phyloP scores from a whole-genome alignment of 148 eudicot genomes.

The Silene conica region DNA sequence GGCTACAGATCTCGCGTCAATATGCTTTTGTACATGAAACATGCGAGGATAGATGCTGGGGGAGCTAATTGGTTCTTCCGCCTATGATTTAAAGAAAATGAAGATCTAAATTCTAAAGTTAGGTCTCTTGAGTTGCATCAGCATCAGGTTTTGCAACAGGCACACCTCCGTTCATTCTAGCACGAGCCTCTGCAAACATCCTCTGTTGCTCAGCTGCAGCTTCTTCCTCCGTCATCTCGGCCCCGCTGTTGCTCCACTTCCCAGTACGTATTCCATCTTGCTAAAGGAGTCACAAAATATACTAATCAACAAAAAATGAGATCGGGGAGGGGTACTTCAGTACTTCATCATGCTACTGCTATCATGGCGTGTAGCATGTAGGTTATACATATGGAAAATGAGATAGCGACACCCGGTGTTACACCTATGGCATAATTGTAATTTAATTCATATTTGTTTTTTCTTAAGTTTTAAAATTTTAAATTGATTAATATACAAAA shows the following conservation, averaged over 20 bases:
- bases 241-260: conserved; percentile 64
- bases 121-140: conserved; percentile 38
- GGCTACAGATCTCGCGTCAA: conserved; percentile 21
- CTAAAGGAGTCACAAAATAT: conserved; percentile 15
- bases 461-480: no score
- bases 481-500: no score
- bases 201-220: conserved; percentile 97
- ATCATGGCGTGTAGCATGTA: no score
- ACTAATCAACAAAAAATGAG: no score
- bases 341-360: no score
- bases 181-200: conserved; percentile 99
- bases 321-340: no score
- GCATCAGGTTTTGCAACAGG: conserved; percentile 48
- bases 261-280: conserved; percentile 76
- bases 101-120: conserved; percentile 38
- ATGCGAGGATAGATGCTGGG: conserved; percentile 19
- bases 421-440: no score
- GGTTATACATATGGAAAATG: no score
- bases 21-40: conserved; percentile 32
- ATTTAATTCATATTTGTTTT: no score
- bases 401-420: no score
- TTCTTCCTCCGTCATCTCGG: conserved; percentile 96
- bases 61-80: conserved; percentile 24
- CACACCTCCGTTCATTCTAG: conserved; percentile 81
- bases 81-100: conserved; percentile 23